phyloP scores from a whole-genome alignment of 176 grass and related monocot genomes.

The Oryza rufipogon region DNA sequence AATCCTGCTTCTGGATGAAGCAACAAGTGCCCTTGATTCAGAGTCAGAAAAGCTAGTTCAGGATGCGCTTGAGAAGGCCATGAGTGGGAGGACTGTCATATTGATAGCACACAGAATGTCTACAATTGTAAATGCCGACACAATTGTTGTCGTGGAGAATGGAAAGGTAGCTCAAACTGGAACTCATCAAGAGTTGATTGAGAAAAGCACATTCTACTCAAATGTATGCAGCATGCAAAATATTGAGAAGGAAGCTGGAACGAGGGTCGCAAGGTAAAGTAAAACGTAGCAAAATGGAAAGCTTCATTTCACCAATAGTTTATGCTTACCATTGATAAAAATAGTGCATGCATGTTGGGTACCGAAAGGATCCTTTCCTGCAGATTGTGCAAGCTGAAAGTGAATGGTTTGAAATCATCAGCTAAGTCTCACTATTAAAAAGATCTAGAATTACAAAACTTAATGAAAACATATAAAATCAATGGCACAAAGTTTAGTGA shows the following conservation, averaged over 20 bases:
- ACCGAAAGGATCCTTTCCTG: background rate
- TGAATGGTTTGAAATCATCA: background rate
- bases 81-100: conserved; percentile 56
- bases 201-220: conserved; percentile 47
- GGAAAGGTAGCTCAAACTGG: conserved; percentile 50
- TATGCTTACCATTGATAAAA: conserved; percentile 21
- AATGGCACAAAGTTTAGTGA: background rate
- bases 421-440: background rate
- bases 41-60: conserved; percentile 61
- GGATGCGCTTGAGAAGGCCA: conserved; percentile 45
- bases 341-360: conserved; percentile 25
- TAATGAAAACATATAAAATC: conserved; percentile 26
- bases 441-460: conserved; percentile 18
- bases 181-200: conserved; percentile 48
- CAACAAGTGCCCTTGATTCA: conserved; percentile 62
- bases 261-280: conserved; percentile 37
- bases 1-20: conserved; percentile 62
- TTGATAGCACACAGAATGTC: conserved; percentile 60
- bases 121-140: conserved; percentile 52
- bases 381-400: conserved; percentile 4
- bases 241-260: conserved; percentile 40
- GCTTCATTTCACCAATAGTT: conserved; percentile 8
- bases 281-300: conserved; percentile 26
- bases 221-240: conserved; percentile 50
- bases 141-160: conserved; percentile 58